Base-by-base conservation (phyloP, 352 stramenopile species). In the Thalassiosira hispida region DNA sequence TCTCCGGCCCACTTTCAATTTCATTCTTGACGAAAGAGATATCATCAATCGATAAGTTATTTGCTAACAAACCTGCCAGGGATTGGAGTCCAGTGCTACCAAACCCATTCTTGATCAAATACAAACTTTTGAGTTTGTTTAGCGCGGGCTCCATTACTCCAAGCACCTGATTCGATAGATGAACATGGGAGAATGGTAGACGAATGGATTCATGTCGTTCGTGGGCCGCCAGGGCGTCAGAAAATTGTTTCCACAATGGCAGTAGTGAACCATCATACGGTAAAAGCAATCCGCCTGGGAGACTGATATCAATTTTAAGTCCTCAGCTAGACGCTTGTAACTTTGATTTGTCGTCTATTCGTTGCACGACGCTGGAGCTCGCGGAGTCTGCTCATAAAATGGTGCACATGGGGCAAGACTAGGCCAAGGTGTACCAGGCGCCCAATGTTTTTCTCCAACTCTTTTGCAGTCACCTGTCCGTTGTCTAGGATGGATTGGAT, bases 331-430 rank as follows among this genome's bases (percentile, higher is more conserved):
- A 40, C 55, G 14, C 18, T 55, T 56, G 20, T 12, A 12, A 68
- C 40, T 22, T 18, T 31, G 1, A 44, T 65, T 27, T 42, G 35
- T 1, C 57, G 12, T 6, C 27, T 29, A 12, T 51, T 22, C 1
- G 16, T 65, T 22, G 35, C 12, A n/a, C 22, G 6, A 11, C 1
- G 18, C 4, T 47, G 20, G 2, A 65, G 42, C 0, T 65, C 35
- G 9, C 57, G 7, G 57, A 65, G 18, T n/a, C 57, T 3, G 6
- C 57, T 65, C 22, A 65, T 18, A 16, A 65, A 65, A 52, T 65
- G 57, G 23, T 52, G 57, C 6, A 52, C 29, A 33, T 18, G 2
- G 1, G 57, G 57, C 1, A 66, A 33, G 5, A 46, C 35, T 1
- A 66, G 23, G 1, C 22, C 57, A 23, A 66, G 8, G 57, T 66